Base-by-base conservation (phyloP, 192 early-diverging fungal genomes). In the Coemansia erecta region DNA sequence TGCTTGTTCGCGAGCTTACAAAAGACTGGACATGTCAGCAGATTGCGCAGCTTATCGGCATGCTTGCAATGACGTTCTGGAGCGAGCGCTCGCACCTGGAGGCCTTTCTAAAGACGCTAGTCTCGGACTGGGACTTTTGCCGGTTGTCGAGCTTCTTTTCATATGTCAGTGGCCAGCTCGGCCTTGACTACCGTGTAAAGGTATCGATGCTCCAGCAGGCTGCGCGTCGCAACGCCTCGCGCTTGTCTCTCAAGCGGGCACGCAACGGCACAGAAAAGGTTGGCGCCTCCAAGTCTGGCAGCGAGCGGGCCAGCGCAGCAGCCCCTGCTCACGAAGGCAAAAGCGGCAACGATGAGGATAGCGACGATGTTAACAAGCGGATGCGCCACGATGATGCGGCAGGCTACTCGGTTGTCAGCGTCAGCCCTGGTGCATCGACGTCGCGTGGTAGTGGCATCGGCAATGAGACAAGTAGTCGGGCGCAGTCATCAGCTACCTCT, bases 41-140 rank as follows among this genome's bases (percentile, higher is more conserved):
- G 52, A 77, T 82, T 63, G 80, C 80, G 0, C 80, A 82, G 62
- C 70, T 77, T 9, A 65, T 82, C 13, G 58, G 66, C 26, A 68
- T 72, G 61, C 72, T 82, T 31, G 57, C 72, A 11, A 42, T 70
- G 39, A 69, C 68, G 10, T 80, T 72, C 44, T 78, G 69, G 72
- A 59, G 65, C 59, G 70, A 72, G 23, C 60, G 69, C 18, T 41
- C 64, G 3, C 58, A 68, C 23, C 68, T 86, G 9, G 77, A 80
- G 21, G 64, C 72, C 33, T 80, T 87, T 43, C 44, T 87, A 44
- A 69, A 76, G 45, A 80, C 81, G 5, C 81, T 86, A 24, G 81
- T 83, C 7, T 72, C 80, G 8, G 81, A 84, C 62, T 87, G 84
- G 83, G 83, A 85, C 66, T 86, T 88, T 81, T 82, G 77, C 58